Base-by-base conservation (phyloP, 1,139 yeast species). In the Saccharomyces hybrid region DNA sequence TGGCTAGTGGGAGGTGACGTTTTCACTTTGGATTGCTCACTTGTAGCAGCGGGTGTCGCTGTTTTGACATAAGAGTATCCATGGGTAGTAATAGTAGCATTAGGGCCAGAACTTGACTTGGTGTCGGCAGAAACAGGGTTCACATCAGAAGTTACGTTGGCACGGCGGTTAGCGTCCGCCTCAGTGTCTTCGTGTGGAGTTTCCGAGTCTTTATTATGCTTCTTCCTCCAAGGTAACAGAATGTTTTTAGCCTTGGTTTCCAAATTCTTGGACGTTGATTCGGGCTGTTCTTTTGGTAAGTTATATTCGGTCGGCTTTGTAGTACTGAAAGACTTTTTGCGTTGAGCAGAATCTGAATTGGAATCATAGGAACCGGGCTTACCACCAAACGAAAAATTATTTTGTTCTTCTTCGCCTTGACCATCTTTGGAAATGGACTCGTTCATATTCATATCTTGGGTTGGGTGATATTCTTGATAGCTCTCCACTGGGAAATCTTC, bases 401-500 rank as follows among this genome's bases (percentile, higher is more conserved):
- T 38, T 16, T 38, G 25, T 19, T 19, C 23, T 19, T 38, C 44
- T 19, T 16, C 26, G 11, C 26, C n/a, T 9, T 38, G 44, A 6
- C 3, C 44, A 11, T 38, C 44, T 38, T 16, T 38, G 44, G 44
- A 16, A 9, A 16, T 6, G 25, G 44, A 19, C n/a, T 38, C 44
- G 25, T 38, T 38, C 44, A 38, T 38, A 23, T 38, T 38, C 44
- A 38, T 38, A 11, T 38, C 44, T 9, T 38, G 25, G 8, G 44
- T 38, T 13, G 44, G 44, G 5, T 38, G 44, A 13, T 38, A 38
- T 16, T 38, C 44, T 19, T 38, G 8, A 19, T 16, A 19, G 11
- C 44, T 38, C 13, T 11, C 44, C 3, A 54, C 41, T 38, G 54
- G 54, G 26, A 46, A 54, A 32, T 41, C 52, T 47, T 54, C 50